Evolutionary conservation across 2,329 filamentous ascomycete species (phyloP).

Genomic region (Dothiorella sarmentorum): DNA sequence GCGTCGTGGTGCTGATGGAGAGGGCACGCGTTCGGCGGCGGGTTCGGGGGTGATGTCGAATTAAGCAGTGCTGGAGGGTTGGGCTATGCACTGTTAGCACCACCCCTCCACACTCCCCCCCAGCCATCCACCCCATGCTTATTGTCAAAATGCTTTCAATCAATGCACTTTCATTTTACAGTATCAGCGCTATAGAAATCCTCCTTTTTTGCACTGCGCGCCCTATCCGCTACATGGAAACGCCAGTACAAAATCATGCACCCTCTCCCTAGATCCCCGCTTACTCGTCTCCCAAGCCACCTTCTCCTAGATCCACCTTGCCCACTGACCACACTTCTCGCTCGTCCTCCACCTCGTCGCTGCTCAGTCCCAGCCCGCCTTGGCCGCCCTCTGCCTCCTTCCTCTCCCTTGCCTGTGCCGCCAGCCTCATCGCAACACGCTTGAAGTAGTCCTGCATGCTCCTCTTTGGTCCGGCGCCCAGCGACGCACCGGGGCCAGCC

Average conservation of each 20-base stretch:
- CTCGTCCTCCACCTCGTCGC: constrained; percentile 92
- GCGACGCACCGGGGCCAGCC: constrained; percentile 59
- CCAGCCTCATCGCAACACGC: constrained; percentile 78
- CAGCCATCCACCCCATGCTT: not conserved
- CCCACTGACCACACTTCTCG: constrained; percentile 95
- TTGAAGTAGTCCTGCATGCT: constrained; percentile 98
- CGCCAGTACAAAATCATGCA: too few species aligned
- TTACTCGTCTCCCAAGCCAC: constrained; percentile 28
- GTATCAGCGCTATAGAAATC: not conserved
- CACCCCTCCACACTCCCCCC: too few species aligned
- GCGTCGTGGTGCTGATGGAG: constrained; percentile 12
- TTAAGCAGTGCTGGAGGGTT: constrained; percentile 9
- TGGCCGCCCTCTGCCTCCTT: constrained; percentile 87
- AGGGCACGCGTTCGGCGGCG: constrained; percentile 1
- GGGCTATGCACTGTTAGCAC: not conserved
- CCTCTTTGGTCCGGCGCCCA: constrained; percentile 72
- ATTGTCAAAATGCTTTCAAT: not conserved
- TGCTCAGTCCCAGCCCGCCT: constrained; percentile 78
- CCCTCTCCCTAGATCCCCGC: not conserved
- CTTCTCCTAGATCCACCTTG: constrained; percentile 75
- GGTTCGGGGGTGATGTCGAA: constrained; percentile 16
- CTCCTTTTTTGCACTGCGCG: not conserved
- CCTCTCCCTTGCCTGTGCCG: constrained; percentile 82
- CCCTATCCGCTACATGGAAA: too few species aligned
- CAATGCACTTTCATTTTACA: not conserved